Conservation (phyloP, 495 filamentous ascomycete genomes). For the Echria macrotheca region DNA sequence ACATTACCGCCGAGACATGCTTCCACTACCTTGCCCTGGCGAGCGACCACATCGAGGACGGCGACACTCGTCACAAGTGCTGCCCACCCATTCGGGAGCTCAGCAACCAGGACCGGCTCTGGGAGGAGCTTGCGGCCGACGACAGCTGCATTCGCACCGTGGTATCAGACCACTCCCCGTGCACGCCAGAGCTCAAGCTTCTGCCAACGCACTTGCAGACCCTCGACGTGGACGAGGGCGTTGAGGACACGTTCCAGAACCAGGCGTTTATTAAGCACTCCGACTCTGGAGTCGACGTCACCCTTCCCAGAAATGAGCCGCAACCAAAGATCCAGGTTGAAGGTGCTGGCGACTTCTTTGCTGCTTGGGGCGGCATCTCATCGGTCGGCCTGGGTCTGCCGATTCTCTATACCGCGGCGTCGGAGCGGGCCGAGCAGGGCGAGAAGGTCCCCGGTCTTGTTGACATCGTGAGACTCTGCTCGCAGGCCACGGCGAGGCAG, state of each 20-base stretch:
- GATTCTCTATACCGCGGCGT: slow-evolving; percentile 80
- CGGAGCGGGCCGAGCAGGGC: slow-evolving; percentile 48
- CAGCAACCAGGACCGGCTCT: slow-evolving; percentile 81
- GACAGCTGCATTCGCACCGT: slow-evolving; percentile 86
- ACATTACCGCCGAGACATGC: slow-evolving; percentile 95
- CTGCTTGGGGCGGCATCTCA: slow-evolving; percentile 93
- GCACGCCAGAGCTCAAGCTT: slow-evolving; percentile 89
- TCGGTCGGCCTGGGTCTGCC: slow-evolving; percentile 88
- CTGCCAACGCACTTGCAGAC: slow-evolving; percentile 59
- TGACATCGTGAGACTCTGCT: slow-evolving; percentile 80
- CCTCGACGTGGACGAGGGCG: slow-evolving; percentile 13
- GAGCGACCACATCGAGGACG: slow-evolving; percentile 76
- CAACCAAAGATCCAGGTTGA: not conserved
- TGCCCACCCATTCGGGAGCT: slow-evolving; percentile 88
- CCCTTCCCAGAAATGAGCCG: slow-evolving; percentile 19
- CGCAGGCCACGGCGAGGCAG: slow-evolving; percentile 80
- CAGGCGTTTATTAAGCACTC: slow-evolving; percentile 30
- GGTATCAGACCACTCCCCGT: slow-evolving; percentile 95
- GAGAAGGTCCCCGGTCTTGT: slow-evolving; percentile 45
- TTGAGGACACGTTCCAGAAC: slow-evolving; percentile 17
- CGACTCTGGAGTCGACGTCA: slow-evolving; percentile 46
- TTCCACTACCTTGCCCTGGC: slow-evolving; percentile 96
- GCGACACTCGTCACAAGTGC: slow-evolving; percentile 95
- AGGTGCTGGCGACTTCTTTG: slow-evolving; percentile 76
- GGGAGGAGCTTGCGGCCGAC: slow-evolving; percentile 67